phyloP scores from a whole-genome alignment of 1,284 basidiomycete species.

The Naganishia sp. region DNA sequence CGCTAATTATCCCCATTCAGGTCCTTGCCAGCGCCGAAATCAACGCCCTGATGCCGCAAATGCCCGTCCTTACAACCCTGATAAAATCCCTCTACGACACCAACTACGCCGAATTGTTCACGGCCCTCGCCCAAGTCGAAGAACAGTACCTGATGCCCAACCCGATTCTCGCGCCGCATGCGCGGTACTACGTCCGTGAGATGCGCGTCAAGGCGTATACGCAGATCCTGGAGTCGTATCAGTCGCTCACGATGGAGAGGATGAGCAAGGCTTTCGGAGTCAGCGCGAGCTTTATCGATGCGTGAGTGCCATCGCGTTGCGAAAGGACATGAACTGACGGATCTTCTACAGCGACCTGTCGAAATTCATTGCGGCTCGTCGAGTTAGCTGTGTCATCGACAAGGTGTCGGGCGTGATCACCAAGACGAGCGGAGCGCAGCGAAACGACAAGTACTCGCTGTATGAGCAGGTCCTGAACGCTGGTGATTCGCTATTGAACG shows the following conservation, averaged over 20 bases:
- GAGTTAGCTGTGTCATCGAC: conserved; percentile 88
- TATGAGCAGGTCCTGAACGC: conserved; percentile 88
- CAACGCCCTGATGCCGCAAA: conserved; percentile 55
- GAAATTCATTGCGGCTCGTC: conserved; percentile 86
- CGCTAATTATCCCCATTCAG: conserved; percentile 39
- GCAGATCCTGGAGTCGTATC: conserved; percentile 89
- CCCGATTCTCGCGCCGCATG: conserved; percentile 79
- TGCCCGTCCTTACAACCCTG: conserved; percentile 57
- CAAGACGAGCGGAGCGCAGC: conserved; percentile 64
- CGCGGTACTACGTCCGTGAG: conserved; percentile 89
- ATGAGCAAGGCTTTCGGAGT: conserved; percentile 89
- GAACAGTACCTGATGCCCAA: conserved; percentile 83
- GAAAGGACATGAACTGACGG: neutral
- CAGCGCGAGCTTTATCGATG: conserved; percentile 82
- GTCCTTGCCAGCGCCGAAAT: conserved; percentile 61
- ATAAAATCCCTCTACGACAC: conserved; percentile 76
- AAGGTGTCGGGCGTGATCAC: conserved; percentile 91
- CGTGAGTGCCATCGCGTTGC: conserved; percentile 56
- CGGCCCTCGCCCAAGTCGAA: conserved; percentile 84
- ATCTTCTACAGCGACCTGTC: conserved; percentile 71
- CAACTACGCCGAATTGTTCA: conserved; percentile 92
- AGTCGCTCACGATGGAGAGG: conserved; percentile 84
- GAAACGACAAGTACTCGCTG: conserved; percentile 71
- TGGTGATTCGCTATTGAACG: conserved; percentile 82
- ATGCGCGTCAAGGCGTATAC: conserved; percentile 95